A percentile compares a stretch with the other conserved stretches of the same genome.
phyloP scores from a whole-genome alignment of 805 yeast species.

The Millerozyma acaciae region DNA sequence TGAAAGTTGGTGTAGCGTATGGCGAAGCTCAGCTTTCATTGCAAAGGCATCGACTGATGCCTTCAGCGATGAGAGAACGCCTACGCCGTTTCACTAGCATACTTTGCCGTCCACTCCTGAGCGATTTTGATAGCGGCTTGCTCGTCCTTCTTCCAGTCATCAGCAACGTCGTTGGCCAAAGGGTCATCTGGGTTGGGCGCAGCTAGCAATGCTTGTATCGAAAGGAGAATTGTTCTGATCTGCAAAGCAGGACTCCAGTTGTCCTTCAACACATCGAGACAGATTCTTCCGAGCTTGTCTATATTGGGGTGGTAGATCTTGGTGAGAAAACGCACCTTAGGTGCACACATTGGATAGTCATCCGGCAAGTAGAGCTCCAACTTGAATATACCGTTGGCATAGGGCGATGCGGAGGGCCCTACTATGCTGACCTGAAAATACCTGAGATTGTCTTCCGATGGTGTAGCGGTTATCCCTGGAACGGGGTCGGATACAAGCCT shows the following conservation, averaged over 20 bases:
- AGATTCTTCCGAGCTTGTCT: constrained; percentile 90
- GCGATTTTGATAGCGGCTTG: constrained; percentile 78
- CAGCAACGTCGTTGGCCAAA: constrained; percentile 95
- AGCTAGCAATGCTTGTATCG: constrained; percentile 89
- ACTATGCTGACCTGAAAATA: constrained; percentile 89
- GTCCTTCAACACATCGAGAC: constrained; percentile 89
- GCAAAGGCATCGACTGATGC: too few species aligned
- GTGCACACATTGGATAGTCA: constrained; percentile 97
- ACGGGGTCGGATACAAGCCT: constrained; percentile 90
- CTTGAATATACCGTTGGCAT: constrained; percentile 74
- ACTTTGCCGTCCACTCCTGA: constrained; percentile 63
- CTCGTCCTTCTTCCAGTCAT: constrained; percentile 90
- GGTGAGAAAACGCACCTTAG: constrained; percentile 90
- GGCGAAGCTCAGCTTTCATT: too few species aligned
- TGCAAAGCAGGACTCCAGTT: constrained; percentile 99
- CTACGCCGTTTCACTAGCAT: constrained; percentile 35
- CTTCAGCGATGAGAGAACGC: too few species aligned
- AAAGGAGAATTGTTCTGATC: constrained; percentile 84
- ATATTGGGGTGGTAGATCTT: constrained; percentile 96
- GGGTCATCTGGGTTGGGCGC: constrained; percentile 99
- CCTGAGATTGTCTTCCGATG: constrained; percentile 91
- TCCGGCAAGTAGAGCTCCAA: constrained; percentile 89
- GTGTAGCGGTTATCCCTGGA: constrained; percentile 89
- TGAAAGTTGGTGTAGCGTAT: too few species aligned
- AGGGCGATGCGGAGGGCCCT: constrained; percentile 90